A percentile compares a stretch with the other conserved stretches of the same genome.
Evolutionary conservation across 345 rosid species (phyloP).

Genomic region (Psidium friedrichsthalianum): DNA sequence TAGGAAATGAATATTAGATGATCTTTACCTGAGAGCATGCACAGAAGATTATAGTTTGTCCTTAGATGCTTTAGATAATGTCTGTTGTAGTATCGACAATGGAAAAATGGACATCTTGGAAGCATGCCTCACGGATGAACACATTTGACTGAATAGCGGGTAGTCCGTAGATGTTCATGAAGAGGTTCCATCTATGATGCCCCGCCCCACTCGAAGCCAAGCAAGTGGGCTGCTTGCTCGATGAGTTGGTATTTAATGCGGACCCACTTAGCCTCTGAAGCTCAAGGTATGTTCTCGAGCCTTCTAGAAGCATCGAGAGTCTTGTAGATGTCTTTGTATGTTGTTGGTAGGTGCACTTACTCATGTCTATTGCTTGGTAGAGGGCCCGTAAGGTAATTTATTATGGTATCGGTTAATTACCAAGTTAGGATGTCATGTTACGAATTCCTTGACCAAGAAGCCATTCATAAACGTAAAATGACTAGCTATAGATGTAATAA

Average conservation of each 20-base stretch:
- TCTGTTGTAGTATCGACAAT: too few species aligned
- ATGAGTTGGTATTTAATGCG: not conserved
- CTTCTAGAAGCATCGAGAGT: not conserved
- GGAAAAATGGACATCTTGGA: too few species aligned
- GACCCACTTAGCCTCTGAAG: not conserved
- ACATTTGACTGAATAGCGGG: not conserved
- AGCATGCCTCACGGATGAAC: not conserved
- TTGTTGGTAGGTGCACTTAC: not conserved
- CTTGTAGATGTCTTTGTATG: not conserved
- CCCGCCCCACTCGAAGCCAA: not conserved
- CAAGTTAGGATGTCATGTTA: not conserved
- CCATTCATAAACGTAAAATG: not conserved
- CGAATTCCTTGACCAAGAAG: not conserved
- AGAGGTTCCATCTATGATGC: not conserved
- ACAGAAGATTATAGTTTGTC: not conserved
- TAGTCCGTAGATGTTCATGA: not conserved
- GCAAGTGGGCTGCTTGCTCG: not conserved
- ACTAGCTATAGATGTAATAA: not conserved
- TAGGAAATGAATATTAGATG: not conserved
- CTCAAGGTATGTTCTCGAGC: not conserved
- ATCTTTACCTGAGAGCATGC: not conserved
- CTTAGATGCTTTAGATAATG: too few species aligned
- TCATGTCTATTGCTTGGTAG: not conserved
- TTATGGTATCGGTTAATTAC: not conserved
- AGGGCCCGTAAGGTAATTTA: not conserved